These are phyloP conservation scores for Leccinum uliginosum DNA, from an alignment of 768 basidiomycete species.

Conservation along the genomic window DNA sequence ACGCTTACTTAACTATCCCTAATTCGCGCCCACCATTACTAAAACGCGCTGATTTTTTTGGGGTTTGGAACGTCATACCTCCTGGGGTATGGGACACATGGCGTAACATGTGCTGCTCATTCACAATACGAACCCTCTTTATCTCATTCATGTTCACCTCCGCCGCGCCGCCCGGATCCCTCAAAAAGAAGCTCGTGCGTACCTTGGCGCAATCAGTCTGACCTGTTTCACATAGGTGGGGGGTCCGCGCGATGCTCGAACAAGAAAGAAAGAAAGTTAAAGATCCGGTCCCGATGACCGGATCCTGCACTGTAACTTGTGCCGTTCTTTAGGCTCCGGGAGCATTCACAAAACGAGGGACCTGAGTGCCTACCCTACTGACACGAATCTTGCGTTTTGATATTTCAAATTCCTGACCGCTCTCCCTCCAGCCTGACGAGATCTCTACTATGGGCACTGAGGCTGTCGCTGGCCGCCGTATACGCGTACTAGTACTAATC, in stretches of 20 bases:
- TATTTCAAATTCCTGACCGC: constrained; percentile 15
- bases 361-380: no score
- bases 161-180: not conserved
- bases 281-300: constrained; percentile 7
- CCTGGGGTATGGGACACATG: not conserved
- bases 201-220: not conserved
- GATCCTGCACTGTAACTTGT: not conserved
- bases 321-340: not conserved
- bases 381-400: constrained; percentile 16
- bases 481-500: no score
- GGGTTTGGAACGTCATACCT: no score
- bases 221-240: not conserved
- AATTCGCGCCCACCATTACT: no score
- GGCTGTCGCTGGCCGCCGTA: no score
- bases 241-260: not conserved
- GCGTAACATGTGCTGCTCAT: not conserved
- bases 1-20: no score
- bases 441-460: no score
- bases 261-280: not conserved
- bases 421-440: not conserved
- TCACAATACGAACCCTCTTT: no score
- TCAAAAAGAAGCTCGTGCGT: not conserved
- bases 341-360: not conserved
- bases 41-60: no score
- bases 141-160: not conserved